Conservation (phyloP, 768 basidiomycete species). For the Suillus fuscotomentosus region DNA sequence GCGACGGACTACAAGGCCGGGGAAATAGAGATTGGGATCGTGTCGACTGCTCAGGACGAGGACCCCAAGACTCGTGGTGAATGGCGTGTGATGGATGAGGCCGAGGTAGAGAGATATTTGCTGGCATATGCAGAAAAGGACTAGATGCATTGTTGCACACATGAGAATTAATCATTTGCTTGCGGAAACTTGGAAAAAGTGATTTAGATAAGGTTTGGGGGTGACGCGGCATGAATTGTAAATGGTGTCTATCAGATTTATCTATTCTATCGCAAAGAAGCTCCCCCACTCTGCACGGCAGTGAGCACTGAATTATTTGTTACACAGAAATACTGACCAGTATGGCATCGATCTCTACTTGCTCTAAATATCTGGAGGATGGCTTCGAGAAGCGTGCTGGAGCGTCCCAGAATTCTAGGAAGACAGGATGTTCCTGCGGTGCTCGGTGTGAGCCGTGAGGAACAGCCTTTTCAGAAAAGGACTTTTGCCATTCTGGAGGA, state of each 20-base stretch:
- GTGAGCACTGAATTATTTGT: conserved; percentile 1
- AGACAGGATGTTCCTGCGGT: conserved; percentile 19
- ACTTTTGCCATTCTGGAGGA: conserved; percentile 55
- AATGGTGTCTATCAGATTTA: not conserved
- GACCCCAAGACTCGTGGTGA: conserved; percentile 64
- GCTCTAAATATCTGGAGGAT: conserved; percentile 44
- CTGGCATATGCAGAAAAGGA: conserved; percentile 90
- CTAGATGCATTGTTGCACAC: conserved; percentile 26
- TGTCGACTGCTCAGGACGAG: conserved; percentile 76
- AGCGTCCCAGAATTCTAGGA: conserved; percentile 65
- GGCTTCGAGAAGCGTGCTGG: conserved; percentile 59
- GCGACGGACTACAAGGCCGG: conserved; percentile 94
- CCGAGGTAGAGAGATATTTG: conserved; percentile 76
- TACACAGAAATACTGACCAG: conserved; percentile 40
- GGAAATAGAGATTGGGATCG: conserved; percentile 95
- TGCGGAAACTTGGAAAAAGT: not conserved
- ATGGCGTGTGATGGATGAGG: conserved; percentile 79
- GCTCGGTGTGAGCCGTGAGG: conserved; percentile 5
- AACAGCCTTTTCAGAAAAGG: conserved; percentile 42
- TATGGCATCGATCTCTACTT: conserved; percentile 65
- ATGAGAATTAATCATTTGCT: conserved; percentile 3
- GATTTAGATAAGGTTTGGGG: not conserved
- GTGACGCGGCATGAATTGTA: not conserved
- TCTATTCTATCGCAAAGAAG: conserved; percentile 42
- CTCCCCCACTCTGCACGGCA: conserved; percentile 60